Percentiles rank a stretch among this genome's conserved stretches.
phyloP scores from a whole-genome alignment of 768 basidiomycete species.

The Suillus lakei region DNA sequence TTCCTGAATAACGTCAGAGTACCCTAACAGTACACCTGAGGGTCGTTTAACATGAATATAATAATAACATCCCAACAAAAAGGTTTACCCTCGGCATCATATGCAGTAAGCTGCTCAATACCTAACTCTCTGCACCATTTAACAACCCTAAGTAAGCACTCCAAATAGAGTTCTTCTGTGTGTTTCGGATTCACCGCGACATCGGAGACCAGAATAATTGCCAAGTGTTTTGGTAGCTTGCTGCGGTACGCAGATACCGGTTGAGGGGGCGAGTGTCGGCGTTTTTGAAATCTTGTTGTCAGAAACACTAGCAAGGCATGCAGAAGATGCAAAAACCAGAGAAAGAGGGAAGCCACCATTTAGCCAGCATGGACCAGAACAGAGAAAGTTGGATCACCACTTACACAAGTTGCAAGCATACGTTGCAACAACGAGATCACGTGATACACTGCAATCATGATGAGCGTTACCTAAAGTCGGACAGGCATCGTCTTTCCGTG shows the following conservation, averaged over 20 bases:
- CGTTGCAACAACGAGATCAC: slow-evolving; percentile 18
- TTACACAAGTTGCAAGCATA: not conserved
- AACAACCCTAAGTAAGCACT: slow-evolving; percentile 56
- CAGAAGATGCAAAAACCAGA: slow-evolving; percentile 62
- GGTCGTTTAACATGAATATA: slow-evolving; percentile 14
- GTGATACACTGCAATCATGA: slow-evolving; percentile 29
- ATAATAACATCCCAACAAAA: not conserved
- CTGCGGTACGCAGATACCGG: slow-evolving; percentile 55
- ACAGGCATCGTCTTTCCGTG: not conserved
- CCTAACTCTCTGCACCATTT: slow-evolving; percentile 69
- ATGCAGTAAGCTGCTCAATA: slow-evolving; percentile 68
- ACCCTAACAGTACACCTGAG: slow-evolving; percentile 47
- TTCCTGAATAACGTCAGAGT: slow-evolving; percentile 46
- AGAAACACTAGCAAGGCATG: slow-evolving; percentile 52
- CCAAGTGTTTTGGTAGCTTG: slow-evolving; percentile 69
- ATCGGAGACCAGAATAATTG: slow-evolving; percentile 62
- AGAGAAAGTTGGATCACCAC: not conserved
- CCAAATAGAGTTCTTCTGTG: slow-evolving; percentile 49
- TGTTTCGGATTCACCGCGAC: slow-evolving; percentile 38
- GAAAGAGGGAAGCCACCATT: slow-evolving; percentile 49
- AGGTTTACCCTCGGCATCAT: slow-evolving; percentile 70
- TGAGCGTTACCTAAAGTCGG: not conserved
- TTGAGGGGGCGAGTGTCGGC: slow-evolving; percentile 44
- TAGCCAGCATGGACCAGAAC: slow-evolving; percentile 16
- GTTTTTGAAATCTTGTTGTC: slow-evolving; percentile 44